Evolutionary conservation across 2,329 filamentous ascomycete genomes (phyloP).

Genomic region (Hymenoscyphus salicellus): DNA sequence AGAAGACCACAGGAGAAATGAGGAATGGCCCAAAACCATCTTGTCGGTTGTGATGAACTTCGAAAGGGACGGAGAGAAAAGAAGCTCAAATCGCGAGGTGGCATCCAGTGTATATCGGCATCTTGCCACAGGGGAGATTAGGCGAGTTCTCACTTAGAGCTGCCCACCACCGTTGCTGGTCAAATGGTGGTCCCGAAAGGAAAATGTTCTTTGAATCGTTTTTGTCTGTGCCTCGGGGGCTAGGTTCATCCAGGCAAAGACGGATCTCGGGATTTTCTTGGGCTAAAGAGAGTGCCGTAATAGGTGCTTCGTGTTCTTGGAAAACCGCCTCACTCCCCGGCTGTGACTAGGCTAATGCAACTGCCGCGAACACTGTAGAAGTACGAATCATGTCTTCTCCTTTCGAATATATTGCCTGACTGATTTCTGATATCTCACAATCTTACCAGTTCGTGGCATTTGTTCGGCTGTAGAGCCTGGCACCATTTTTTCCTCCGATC

Average conservation of each 20-base stretch:
- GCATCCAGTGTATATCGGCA: not conserved
- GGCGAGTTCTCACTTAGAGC: not conserved
- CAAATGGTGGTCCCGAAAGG: not conserved
- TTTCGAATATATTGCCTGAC: not conserved
- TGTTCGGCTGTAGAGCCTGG: no score
- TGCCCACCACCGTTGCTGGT: not conserved
- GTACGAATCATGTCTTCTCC: not conserved
- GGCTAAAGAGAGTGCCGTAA: not conserved
- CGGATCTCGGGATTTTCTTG: not conserved
- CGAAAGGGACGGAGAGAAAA: not conserved
- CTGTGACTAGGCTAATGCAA: not conserved
- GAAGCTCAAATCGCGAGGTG: not conserved
- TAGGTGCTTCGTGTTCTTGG: not conserved
- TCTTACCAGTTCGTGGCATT: no score
- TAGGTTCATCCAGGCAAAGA: not conserved
- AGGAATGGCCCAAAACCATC: not conserved
- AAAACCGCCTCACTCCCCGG: not conserved
- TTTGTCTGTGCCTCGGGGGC: not conserved
- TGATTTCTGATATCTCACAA: not conserved
- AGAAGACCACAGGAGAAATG: not conserved
- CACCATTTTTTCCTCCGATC: no score
- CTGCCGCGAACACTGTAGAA: not conserved
- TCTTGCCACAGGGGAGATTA: not conserved
- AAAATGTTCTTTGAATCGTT: not conserved
- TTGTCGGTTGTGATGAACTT: not conserved